Percentiles rank a stretch among this genome's conserved stretches.
phyloP scores from a whole-genome alignment of 768 basidiomycete species.

The Galerina sulciceps region DNA sequence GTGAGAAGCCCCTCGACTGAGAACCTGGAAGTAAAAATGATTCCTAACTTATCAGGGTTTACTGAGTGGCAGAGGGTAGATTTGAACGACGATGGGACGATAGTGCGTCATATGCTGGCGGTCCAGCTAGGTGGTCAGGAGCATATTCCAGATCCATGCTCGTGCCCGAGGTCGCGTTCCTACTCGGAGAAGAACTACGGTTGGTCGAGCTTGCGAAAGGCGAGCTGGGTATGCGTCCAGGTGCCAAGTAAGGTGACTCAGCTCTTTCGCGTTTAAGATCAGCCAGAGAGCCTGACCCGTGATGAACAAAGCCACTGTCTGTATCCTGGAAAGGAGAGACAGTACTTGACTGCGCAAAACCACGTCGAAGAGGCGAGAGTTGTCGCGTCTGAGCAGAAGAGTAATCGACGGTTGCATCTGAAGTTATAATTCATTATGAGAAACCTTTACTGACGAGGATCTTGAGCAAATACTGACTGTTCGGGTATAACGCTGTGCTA shows the following conservation, averaged over 20 bases:
- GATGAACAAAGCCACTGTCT: not conserved
- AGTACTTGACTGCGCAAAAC: not conserved
- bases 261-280: slow-evolving; percentile 2
- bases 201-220: not conserved
- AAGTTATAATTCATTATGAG: too few relatives aligned
- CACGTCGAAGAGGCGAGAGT: not conserved
- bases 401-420: not conserved
- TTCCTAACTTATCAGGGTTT: not conserved
- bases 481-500: too few relatives aligned
- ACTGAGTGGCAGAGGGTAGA: not conserved
- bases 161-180: not conserved
- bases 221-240: not conserved
- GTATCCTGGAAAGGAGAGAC: slow-evolving; percentile 6
- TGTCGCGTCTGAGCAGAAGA: not conserved
- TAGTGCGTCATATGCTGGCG: slow-evolving; percentile 5
- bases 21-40: too few relatives aligned
- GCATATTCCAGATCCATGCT: not conserved
- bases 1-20: too few relatives aligned
- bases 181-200: not conserved
- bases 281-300: not conserved
- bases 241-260: not conserved
- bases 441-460: too few relatives aligned
- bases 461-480: too few relatives aligned
- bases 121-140: not conserved
- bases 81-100: not conserved